These are phyloP conservation scores for Colletotrichum nymphaeae DNA, from an alignment of 2,329 filamentous ascomycete species.

Conservation along the genomic window DNA sequence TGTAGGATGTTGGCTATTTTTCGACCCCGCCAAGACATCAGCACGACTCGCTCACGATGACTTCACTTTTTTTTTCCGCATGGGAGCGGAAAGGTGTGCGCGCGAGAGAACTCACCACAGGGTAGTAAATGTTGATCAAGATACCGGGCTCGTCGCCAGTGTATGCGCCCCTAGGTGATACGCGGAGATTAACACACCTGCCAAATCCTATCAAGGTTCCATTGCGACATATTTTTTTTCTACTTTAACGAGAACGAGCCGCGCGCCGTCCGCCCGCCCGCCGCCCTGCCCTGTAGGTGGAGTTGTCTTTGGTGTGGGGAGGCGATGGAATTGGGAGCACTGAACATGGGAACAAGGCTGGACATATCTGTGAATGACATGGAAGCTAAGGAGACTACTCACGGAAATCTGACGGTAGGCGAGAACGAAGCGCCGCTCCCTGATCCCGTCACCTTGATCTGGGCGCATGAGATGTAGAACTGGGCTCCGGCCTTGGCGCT, in stretches of 20 bases:
- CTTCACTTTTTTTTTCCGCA: neutral
- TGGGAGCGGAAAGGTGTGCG: neutral
- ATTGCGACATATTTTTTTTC: neutral
- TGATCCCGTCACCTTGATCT: constrained; percentile 42
- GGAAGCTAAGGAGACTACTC: neutral
- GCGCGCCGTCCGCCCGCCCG: no score
- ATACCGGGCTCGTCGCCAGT: constrained; percentile 32
- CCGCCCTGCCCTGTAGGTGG: neutral
- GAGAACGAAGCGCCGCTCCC: constrained; percentile 20
- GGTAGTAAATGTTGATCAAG: constrained; percentile 35
- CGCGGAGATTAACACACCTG: neutral
- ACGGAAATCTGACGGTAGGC: constrained; percentile 33
- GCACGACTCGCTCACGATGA: neutral
- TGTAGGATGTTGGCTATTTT: constrained; percentile 26
- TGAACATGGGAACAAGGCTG: neutral
- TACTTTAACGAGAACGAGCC: neutral
- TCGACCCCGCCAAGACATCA: neutral
- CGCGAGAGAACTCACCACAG: constrained; percentile 19
- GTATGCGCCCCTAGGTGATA: constrained; percentile 16
- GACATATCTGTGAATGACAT: no score
- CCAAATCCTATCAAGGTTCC: neutral
- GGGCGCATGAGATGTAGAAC: constrained; percentile 51
- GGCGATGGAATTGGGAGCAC: neutral
- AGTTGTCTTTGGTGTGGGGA: neutral
- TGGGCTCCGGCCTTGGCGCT: constrained; percentile 46